Conservation (phyloP, 768 basidiomycete genomes). For the Collybiopsis luxurians region DNA sequence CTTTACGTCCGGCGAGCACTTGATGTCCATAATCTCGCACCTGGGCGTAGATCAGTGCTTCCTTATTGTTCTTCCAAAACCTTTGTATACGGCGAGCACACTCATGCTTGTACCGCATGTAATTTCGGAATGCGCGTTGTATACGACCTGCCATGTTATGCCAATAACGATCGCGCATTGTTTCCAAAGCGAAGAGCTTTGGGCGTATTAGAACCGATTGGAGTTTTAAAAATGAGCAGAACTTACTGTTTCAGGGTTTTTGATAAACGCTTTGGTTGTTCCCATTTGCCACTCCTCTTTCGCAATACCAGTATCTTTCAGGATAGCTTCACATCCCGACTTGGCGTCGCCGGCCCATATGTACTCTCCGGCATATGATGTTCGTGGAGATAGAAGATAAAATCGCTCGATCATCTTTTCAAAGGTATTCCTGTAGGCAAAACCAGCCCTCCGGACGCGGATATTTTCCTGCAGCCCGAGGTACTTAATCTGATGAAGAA, state of each 20-base stretch:
- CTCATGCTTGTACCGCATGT: slow-evolving; percentile 93
- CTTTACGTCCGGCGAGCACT: slow-evolving; percentile 87
- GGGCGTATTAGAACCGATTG: neutral
- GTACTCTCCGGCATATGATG: slow-evolving; percentile 98
- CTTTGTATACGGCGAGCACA: slow-evolving; percentile 93
- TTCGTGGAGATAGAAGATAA: slow-evolving; percentile 90
- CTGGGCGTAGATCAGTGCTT: slow-evolving; percentile 84
- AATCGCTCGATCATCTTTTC: slow-evolving; percentile 99
- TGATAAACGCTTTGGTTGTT: slow-evolving; percentile 97
- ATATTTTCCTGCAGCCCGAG: slow-evolving; percentile 98
- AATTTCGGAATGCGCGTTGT: slow-evolving; percentile 94
- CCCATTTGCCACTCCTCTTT: slow-evolving; percentile 99
- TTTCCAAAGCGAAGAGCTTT: slow-evolving; percentile 95
- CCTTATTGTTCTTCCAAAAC: slow-evolving; percentile 99
- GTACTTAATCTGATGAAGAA: slow-evolving; percentile 99
- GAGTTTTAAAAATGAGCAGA: neutral
- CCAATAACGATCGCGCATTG: slow-evolving; percentile 99
- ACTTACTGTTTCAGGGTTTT: slow-evolving; percentile 94
- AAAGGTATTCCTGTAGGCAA: slow-evolving; percentile 97
- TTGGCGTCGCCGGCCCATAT: slow-evolving; percentile 91
- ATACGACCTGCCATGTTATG: slow-evolving; percentile 99
- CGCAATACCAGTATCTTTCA: slow-evolving; percentile 93
- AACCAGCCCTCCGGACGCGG: slow-evolving; percentile 93
- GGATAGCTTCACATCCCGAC: slow-evolving; percentile 89
- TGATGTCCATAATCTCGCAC: slow-evolving; percentile 95